Evolutionary conservation across 192 early-diverging fungal genomes (phyloP), one percentile per base, ranked within the genome.

Genomic region (Backusella circina): DNA sequence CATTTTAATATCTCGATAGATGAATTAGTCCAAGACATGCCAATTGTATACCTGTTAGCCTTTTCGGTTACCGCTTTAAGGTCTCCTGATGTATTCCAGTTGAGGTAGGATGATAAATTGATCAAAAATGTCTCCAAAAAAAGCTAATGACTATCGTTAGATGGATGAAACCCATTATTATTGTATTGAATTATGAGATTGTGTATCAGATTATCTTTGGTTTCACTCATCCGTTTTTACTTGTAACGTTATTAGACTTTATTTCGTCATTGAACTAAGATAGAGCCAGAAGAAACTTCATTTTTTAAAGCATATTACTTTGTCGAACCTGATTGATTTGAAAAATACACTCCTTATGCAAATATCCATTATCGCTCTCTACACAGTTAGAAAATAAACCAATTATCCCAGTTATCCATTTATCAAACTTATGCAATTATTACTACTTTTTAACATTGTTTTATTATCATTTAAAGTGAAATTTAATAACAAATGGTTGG

Each of bases 391-490:
- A 47, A 47, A 47, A 1, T 16, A 0, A n/a, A 57, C 3, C 9
- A 8, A 57, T 3, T 23, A 26, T 28, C 21, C 54, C 5, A 57
- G 18, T 3, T 26, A 2, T 9, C 54, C 8, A 26, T 23, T 57
- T 23, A 26, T 57, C 23, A 26, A 57, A 26, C 41, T 44, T 15
- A 44, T 15, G 15, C 15, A 57, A 26, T 10, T 7, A 57, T 26
- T 26, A 13, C 3, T 57, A 61, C 54, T 61, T 61, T 57, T 61
- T 28, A 61, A 26, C 54, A 26, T 61, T 61, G 54, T 61, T 61
- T 61, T 61, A 61, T 61, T 61, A 61, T 61, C 54, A 61, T 61
- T 61, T 61, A 26, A 28, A 28, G 54, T 61, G 54, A 61, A 61
- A 61, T 61, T 61, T 61, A 67, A 67, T 30, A 70, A 70, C 38